Conservation (phyloP, 139 green algal genomes). For the Coccomyxa sp. region DNA sequence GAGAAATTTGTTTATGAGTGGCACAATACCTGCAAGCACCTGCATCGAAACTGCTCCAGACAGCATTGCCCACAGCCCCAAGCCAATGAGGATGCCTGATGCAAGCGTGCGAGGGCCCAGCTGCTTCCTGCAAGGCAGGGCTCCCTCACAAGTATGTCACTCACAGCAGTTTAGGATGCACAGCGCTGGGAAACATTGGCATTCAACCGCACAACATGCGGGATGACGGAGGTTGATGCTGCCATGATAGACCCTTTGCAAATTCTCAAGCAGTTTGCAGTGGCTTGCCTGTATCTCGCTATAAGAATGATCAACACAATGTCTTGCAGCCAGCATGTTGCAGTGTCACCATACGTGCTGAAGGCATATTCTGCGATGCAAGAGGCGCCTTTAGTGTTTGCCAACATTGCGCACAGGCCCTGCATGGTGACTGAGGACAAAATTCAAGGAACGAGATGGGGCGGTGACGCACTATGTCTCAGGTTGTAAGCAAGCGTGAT, state of each 20-base stretch:
- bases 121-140: background rate
- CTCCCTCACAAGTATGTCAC: background rate
- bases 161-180: background rate
- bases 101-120: background rate
- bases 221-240: background rate
- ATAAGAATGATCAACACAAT: slow-evolving; percentile 56
- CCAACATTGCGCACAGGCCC: background rate
- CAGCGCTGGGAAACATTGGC: too few species aligned
- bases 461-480: background rate
- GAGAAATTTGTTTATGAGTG: too few species aligned
- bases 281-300: slow-evolving; percentile 19
- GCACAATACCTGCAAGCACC: background rate
- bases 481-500: slow-evolving; percentile 72
- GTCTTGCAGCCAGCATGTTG: slow-evolving; percentile 65
- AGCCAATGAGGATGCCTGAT: background rate
- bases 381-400: background rate
- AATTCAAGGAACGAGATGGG: background rate
- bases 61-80: background rate
- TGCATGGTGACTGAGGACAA: background rate
- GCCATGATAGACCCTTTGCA: too few species aligned
- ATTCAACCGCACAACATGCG: background rate
- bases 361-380: slow-evolving; percentile 20
- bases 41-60: background rate
- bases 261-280: too few species aligned
- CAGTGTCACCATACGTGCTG: slow-evolving; percentile 35